Conservation (phyloP, 2,329 filamentous ascomycete species). For the Fusarium pseudoanthophilum region DNA sequence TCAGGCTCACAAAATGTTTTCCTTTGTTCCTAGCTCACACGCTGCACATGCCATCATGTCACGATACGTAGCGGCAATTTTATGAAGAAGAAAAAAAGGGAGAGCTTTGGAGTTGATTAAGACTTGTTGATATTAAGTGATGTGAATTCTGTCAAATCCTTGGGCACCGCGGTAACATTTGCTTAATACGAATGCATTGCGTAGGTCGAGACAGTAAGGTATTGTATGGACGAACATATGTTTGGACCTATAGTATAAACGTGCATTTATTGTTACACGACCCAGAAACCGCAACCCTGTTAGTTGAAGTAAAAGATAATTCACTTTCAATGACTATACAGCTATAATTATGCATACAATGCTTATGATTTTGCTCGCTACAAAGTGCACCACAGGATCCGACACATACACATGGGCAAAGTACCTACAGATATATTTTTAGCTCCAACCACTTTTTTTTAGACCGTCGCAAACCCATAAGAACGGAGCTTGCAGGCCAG, state of each 20-base stretch:
- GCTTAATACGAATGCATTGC: background rate
- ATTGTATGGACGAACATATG: background rate
- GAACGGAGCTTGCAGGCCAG: background rate
- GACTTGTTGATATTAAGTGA: slow-evolving; percentile 51
- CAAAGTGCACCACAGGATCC: background rate
- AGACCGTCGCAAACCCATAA: background rate
- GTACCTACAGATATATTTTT: background rate
- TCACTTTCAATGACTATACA: background rate
- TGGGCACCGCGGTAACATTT: background rate
- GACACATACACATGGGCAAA: background rate
- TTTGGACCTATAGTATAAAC: background rate
- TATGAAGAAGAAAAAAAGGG: slow-evolving; percentile 50
- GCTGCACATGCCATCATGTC: slow-evolving; percentile 46
- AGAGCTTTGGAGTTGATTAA: slow-evolving; percentile 48
- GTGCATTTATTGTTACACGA: background rate
- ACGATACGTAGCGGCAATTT: slow-evolving; percentile 48
- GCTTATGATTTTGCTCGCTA: background rate
- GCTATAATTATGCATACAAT: background rate
- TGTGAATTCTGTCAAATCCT: slow-evolving; percentile 25
- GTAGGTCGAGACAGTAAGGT: background rate
- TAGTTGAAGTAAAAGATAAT: background rate
- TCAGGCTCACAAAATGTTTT: slow-evolving; percentile 47
- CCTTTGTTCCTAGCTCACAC: slow-evolving; percentile 53
- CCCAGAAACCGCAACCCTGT: background rate
- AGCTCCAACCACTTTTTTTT: slow-evolving; percentile 29